These are phyloP conservation scores for Selaginella tamariscina DNA, from an alignment of 75 land plant genomes.

Conservation along the genomic window DNA sequence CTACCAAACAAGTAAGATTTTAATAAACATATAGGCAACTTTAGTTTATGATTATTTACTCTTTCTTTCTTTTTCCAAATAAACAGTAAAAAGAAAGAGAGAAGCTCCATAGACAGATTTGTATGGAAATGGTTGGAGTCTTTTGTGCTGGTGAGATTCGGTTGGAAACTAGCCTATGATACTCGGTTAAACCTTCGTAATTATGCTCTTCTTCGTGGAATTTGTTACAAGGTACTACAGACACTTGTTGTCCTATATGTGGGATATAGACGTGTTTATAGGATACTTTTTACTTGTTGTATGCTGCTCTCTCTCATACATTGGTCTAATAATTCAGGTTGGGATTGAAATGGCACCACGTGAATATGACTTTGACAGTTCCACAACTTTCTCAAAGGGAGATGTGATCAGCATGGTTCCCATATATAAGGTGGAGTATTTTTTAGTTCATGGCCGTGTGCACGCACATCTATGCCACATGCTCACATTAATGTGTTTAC, in stretches of 20 bases:
- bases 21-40: too few relatives aligned
- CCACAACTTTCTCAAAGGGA: conserved; percentile 1
- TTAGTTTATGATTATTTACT: too few relatives aligned
- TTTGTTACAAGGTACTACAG: conserved; percentile 1
- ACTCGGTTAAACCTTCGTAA: neutral
- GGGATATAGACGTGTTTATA: neutral
- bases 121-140: conserved; percentile 5
- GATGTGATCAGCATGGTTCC: conserved; percentile 10
- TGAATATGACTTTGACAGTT: neutral
- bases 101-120: neutral
- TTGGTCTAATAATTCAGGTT: neutral
- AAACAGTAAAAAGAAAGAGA: neutral
- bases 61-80: too few relatives aligned
- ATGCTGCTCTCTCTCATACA: neutral
- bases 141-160: neutral
- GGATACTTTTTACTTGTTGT: too few relatives aligned
- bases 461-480: too few relatives aligned
- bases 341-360: conserved; percentile 10
- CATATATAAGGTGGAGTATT: neutral
- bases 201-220: conserved; percentile 9
- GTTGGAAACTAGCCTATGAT: conserved; percentile 6
- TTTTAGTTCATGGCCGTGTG: neutral
- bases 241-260: neutral
- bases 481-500: too few relatives aligned
- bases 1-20: too few relatives aligned